phyloP scores from a whole-genome alignment of 2,329 filamentous ascomycete genomes.

The Drechmeria coniospora region DNA sequence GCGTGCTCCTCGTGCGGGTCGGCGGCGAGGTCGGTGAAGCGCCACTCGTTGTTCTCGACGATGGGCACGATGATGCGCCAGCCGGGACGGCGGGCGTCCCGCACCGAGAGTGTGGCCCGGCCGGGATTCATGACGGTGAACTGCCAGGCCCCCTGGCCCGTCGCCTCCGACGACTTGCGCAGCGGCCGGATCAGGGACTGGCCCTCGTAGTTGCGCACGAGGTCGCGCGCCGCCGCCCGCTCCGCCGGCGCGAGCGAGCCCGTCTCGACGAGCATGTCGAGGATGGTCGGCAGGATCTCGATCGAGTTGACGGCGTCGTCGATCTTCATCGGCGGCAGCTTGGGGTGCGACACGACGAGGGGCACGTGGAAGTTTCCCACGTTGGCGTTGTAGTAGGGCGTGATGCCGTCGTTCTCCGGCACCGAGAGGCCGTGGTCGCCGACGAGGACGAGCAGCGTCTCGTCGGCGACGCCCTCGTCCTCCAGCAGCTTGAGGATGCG shows the following conservation, averaged over 20 bases:
- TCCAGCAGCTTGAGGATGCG: constrained; percentile 15
- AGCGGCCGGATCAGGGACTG: constrained; percentile 19
- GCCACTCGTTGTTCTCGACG: constrained; percentile 14
- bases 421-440: constrained; percentile 19
- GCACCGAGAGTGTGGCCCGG: constrained; percentile 9
- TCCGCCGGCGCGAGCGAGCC: constrained; percentile 14
- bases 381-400: constrained; percentile 18
- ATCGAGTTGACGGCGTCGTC: constrained; percentile 16
- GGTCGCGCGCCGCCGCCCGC: constrained; percentile 11
- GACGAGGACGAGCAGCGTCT: constrained; percentile 16
- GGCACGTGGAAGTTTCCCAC: constrained; percentile 19
- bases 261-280: constrained; percentile 18
- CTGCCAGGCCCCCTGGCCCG: constrained; percentile 11
- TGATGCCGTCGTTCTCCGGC: constrained; percentile 15
- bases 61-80: constrained; percentile 12
- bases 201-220: constrained; percentile 19
- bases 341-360: constrained; percentile 17
- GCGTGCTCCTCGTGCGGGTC: constrained; percentile 15
- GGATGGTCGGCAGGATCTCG: constrained; percentile 18
- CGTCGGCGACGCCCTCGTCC: constrained; percentile 14
- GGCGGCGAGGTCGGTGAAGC: constrained; percentile 12
- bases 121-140: constrained; percentile 13
- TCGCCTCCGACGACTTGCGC: constrained; percentile 6
- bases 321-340: constrained; percentile 16
- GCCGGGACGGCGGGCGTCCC: constrained; percentile 7